Evolutionary conservation across 2,329 filamentous ascomycete genomes (phyloP), one percentile per base, ranked within the genome.

Genomic region (Pseudonectria buxi): DNA sequence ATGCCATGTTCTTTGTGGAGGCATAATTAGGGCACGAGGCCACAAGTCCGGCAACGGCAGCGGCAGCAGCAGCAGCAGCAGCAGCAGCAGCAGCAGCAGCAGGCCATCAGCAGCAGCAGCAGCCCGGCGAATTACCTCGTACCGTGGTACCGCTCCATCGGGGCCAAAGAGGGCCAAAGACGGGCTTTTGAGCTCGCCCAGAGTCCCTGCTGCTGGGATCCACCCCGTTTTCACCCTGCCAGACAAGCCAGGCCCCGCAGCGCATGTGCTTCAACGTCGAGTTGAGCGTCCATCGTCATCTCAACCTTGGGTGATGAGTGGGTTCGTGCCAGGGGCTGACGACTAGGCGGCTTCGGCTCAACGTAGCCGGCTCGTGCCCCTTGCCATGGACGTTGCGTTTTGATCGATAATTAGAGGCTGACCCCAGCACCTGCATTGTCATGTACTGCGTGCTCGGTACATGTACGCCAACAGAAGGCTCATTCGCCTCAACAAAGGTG

Each of bases 11-110:
- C 36, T 26, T 29, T 48, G 53, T 55, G 53, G 50, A 47, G 44
- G 42, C 39, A 43, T 30, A 40, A 41, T 53, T 56, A 56, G 53
- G 53, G 53, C 53, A 55, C 43, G 49, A 49, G 50, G 51, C 43
- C 43, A 44, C 39, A 35, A 37, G 32, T 43, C 30, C 24, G 43
- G 37, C 33, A 28, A 53, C n/a, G n/a, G n/a, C n/a, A n/a, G n/a
- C n/a, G n/a, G n/a, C n/a, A n/a, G n/a, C n/a, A n/a, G n/a, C n/a
- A n/a, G n/a, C n/a, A n/a, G n/a, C n/a, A n/a, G n/a, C n/a, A n/a
- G n/a, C n/a, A n/a, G n/a, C n/a, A n/a, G n/a, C n/a, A n/a, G n/a
- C n/a, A n/a, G n/a, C n/a, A n/a, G n/a, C n/a, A n/a, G n/a, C n/a
- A n/a, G n/a, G n/a, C n/a, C n/a, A n/a, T n/a, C n/a, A n/a, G n/a